Conservation (phyloP, 371 early-diverging fungal species). For the Phascolomyces articulosus region DNA sequence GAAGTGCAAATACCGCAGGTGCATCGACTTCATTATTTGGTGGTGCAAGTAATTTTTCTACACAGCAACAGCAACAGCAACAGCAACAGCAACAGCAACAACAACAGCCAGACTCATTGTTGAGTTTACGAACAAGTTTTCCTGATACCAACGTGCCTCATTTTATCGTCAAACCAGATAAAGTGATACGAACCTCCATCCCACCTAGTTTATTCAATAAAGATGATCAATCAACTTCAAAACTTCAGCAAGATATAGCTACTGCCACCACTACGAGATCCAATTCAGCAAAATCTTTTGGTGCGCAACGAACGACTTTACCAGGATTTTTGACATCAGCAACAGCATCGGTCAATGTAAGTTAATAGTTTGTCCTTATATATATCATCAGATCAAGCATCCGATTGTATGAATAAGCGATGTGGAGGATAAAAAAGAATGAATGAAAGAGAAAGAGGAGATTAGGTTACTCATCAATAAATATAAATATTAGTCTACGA, state of each 20-base stretch:
- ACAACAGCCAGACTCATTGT: slow-evolving; percentile 18
- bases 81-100: slow-evolving; percentile 29
- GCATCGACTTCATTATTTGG: not conserved
- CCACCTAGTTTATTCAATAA: slow-evolving; percentile 13
- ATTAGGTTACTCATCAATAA: not conserved
- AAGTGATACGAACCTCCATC: slow-evolving; percentile 11
- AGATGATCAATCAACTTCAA: not conserved
- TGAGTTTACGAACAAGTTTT: slow-evolving; percentile 23
- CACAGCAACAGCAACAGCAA: slow-evolving; percentile 16
- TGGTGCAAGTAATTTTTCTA: not conserved
- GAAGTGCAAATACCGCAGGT: no score
- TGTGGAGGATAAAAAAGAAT: not conserved
- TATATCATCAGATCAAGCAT: no score
- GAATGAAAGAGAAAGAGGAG: not conserved
- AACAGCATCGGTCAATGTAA: slow-evolving; percentile 5
- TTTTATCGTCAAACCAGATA: slow-evolving; percentile 18
- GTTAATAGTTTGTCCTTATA: no score
- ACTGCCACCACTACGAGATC: not conserved
- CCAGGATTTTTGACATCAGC: slow-evolving; percentile 26
- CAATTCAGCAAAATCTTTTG: not conserved
- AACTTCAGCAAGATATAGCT: not conserved
- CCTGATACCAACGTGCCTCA: slow-evolving; percentile 30
- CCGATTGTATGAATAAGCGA: not conserved
- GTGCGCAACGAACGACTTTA: slow-evolving; percentile 17
- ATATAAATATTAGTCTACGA: not conserved